Percentiles rank a stretch among this genome's conserved stretches.
These are phyloP conservation scores for Ogataea hybrid DNA, from an alignment of 1,139 yeast species.

Conservation along the genomic window DNA sequence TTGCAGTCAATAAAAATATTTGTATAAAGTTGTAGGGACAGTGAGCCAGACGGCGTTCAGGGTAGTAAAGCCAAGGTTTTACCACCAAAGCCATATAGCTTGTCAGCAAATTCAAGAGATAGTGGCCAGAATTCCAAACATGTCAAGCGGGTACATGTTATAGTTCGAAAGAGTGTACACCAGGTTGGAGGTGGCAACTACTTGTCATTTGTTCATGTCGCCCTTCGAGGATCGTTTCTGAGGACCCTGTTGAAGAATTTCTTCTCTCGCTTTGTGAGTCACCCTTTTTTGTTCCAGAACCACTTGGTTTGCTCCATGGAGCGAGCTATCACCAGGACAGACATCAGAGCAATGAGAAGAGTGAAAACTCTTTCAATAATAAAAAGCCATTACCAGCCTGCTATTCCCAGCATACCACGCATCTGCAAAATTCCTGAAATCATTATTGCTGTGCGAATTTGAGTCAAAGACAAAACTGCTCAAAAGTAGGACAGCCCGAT, in stretches of 20 bases:
- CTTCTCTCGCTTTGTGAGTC: conserved; percentile 62
- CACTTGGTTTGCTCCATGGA: conserved; percentile 51
- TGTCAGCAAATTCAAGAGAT: conserved; percentile 40
- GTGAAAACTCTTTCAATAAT: conserved; percentile 62
- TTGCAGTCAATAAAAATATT: conserved; percentile 36
- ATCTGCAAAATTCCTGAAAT: conserved; percentile 47
- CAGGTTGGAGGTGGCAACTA: conserved; percentile 39
- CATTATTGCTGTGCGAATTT: conserved; percentile 39
- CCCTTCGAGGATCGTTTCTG: conserved; percentile 67
- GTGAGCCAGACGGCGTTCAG: conserved; percentile 51
- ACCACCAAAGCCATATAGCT: conserved; percentile 52
- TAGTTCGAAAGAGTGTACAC: conserved; percentile 44
- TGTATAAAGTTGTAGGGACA: conserved; percentile 41
- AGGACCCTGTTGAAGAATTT: conserved; percentile 58
- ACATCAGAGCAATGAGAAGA: conserved; percentile 48
- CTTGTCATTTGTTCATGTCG: conserved; percentile 64
- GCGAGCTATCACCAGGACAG: conserved; percentile 58
- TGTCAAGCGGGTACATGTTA: conserved; percentile 59
- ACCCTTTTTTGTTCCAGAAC: conserved; percentile 45
- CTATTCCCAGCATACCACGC: conserved; percentile 37
- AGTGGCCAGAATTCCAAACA: conserved; percentile 50
- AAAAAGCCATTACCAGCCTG: conserved; percentile 67
- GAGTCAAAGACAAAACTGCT: conserved; percentile 42
- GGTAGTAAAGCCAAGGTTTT: conserved; percentile 54
- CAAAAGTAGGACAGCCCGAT: conserved; percentile 50